A percentile compares a stretch with the other conserved stretches of the same genome.
Evolutionary conservation across 805 yeast species (phyloP).

Genomic region (Hanseniaspora singularis): DNA sequence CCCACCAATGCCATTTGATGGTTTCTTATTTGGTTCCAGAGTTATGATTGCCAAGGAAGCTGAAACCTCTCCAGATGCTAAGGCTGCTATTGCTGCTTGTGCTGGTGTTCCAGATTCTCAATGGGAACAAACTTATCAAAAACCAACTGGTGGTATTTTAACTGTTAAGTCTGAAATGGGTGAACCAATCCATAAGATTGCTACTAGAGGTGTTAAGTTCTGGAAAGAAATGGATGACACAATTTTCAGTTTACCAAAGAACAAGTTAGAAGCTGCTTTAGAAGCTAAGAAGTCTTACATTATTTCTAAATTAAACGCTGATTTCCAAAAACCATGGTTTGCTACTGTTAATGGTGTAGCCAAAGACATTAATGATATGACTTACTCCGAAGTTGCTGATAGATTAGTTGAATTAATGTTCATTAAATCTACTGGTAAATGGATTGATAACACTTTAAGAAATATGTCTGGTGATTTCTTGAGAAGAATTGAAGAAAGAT

Average conservation of each 20-base stretch:
- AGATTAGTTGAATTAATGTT: constrained; percentile 82
- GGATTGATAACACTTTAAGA: constrained; percentile 83
- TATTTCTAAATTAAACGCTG: constrained; percentile 75
- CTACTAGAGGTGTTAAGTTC: constrained; percentile 92
- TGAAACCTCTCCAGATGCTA: constrained; percentile 84
- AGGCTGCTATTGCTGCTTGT: constrained; percentile 78
- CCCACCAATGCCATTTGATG: constrained; percentile 99
- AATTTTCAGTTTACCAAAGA: constrained; percentile 80
- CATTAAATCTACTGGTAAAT: constrained; percentile 61
- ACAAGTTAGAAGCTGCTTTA: constrained; percentile 69
- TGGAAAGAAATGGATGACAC: constrained; percentile 98
- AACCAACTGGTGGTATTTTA: constrained; percentile 92
- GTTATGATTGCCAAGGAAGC: constrained; percentile 97
- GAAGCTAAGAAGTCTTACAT: constrained; percentile 76
- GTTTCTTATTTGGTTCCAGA: constrained; percentile 89
- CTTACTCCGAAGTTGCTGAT: constrained; percentile 78
- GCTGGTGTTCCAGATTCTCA: constrained; percentile 76
- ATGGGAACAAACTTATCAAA: constrained; percentile 92
- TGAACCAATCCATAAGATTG: constrained; percentile 97
- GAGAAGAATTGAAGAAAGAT: constrained; percentile 95
- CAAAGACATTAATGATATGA: constrained; percentile 90
- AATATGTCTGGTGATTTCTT: constrained; percentile 76
- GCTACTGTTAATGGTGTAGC: constrained; percentile 60
- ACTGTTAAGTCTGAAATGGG: constrained; percentile 99
- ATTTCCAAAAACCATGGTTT: constrained; percentile 97